Base-by-base conservation (phyloP, 2,329 filamentous ascomycete species). In the Pseudogymnoascus sp. region DNA sequence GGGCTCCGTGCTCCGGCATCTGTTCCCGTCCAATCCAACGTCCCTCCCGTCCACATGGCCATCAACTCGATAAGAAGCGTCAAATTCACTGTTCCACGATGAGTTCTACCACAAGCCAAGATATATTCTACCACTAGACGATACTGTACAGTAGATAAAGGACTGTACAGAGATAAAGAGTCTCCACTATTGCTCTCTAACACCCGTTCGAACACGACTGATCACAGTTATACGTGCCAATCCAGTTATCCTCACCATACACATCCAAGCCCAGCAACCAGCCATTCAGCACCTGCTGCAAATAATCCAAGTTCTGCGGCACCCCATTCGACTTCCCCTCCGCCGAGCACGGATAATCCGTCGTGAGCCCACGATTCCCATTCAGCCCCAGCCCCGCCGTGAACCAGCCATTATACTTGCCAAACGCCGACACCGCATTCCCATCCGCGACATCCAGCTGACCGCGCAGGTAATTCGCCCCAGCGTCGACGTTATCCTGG, bases 321-420 rank as follows among this genome's bases (percentile, higher is more conserved):
- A 64, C 61, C 1, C 73, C 73, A 61, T 73, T 68, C 0, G 61
- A 60, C 64, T 65, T 63, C 9, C 74, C 74, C 61, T 72, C 71
- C 3, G 61, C 59, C 2, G 68, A 72, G 64, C 71, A 72, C 29
- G 69, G 70, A 63, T 71, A 72, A 29, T 64, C 63, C 42, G 63
- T 61, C 7, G 71, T 75, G 15, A 75, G 63, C 5, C 72, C 74
- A 61, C 67, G 69, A 33, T 70, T 70, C 13, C 67, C 68, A 63
- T 75, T 75, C 38, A 71, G 63, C n/a, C 67, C 68, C 59, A 66
- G 69, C 13, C 64, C 65, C 2, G 70, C 71, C 23, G 70, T 72
- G 65, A 75, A 75, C 73, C 73, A 76, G 46, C 73, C 73, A 60
- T 75, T 75, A 64, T 75, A 76, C n/a, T 65, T 65, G 15, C 73